These are phyloP conservation scores for Onygenales sp. DNA, from an alignment of 2,329 filamentous ascomycete species.

Conservation along the genomic window DNA sequence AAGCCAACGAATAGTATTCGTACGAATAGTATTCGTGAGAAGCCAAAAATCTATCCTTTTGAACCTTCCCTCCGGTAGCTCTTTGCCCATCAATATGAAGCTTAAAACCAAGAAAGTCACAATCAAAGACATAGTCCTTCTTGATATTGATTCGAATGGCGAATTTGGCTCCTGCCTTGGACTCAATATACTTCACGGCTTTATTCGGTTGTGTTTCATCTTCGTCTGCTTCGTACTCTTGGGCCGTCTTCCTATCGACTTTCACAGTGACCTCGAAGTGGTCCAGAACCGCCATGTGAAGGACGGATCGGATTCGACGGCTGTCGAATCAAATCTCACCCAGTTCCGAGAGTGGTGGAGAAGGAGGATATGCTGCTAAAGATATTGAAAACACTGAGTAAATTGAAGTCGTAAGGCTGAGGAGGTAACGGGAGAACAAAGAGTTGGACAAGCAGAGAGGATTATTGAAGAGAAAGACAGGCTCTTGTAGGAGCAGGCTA, in stretches of 20 bases:
- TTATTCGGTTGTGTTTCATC: constrained; percentile 6
- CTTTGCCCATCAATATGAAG: constrained; percentile 15
- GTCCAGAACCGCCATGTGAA: constrained; percentile 11
- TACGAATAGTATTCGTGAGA: background rate
- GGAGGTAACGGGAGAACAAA: too few relatives aligned
- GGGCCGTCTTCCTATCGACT: constrained; percentile 11
- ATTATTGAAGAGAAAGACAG: too few relatives aligned
- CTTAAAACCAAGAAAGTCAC: constrained; percentile 7
- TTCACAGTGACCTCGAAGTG: constrained; percentile 7
- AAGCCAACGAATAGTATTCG: background rate
- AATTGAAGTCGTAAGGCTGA: too few relatives aligned
- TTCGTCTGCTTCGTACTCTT: constrained; percentile 19
- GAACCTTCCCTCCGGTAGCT: constrained; percentile 1
- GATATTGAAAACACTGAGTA: too few relatives aligned
- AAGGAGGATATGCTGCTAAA: too few relatives aligned
- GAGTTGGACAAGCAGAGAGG: too few relatives aligned
- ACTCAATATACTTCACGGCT: constrained; percentile 24
- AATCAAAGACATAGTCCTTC: constrained; percentile 1
- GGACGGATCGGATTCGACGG: background rate
- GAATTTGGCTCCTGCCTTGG: constrained; percentile 18
- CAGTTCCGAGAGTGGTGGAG: too few relatives aligned
- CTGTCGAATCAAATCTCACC: background rate
- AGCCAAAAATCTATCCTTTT: background rate
- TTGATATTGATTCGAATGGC: constrained; percentile 9
- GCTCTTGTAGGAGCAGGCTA: too few relatives aligned